A percentile compares a stretch with the other conserved stretches of the same genome.
phyloP scores from a whole-genome alignment of 2,329 filamentous ascomycete genomes.

The Tolypocladium endophyticum region DNA sequence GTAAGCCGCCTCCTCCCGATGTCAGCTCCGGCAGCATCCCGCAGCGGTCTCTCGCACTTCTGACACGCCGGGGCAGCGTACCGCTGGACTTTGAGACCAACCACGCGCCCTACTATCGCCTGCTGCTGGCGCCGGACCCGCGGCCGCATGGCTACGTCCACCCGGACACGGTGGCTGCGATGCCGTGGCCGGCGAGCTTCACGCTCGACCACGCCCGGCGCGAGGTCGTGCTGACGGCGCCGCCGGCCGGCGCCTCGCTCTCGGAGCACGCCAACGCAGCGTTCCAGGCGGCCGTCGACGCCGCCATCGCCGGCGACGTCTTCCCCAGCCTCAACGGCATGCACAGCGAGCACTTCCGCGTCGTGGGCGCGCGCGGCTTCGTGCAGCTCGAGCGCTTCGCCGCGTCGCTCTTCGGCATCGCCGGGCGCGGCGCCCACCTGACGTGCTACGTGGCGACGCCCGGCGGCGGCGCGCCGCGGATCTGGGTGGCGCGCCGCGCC shows the following conservation, averaged over 20 bases:
- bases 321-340: slow-evolving; percentile 27
- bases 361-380: slow-evolving; percentile 24
- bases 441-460: slow-evolving; percentile 42
- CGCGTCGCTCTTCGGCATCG: slow-evolving; percentile 54
- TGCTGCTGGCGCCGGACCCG: slow-evolving; percentile 32
- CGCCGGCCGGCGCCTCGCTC: slow-evolving; percentile 12
- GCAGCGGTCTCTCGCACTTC: no score
- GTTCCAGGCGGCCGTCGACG: slow-evolving; percentile 28
- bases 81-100: slow-evolving; percentile 31
- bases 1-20: slow-evolving; percentile 15
- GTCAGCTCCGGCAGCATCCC: no score
- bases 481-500: slow-evolving; percentile 65
- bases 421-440: slow-evolving; percentile 55
- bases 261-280: slow-evolving; percentile 23
- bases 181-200: slow-evolving; percentile 36
- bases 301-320: slow-evolving; percentile 21
- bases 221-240: slow-evolving; percentile 19
- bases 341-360: slow-evolving; percentile 32
- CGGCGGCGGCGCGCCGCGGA: slow-evolving; percentile 35
- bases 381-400: slow-evolving; percentile 50
- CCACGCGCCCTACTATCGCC: slow-evolving; percentile 29
- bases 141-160: slow-evolving; percentile 40
- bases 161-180: slow-evolving; percentile 29
- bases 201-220: slow-evolving; percentile 19
- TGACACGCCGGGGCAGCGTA: slow-evolving; percentile 24